Percentiles rank a stretch among this genome's conserved stretches.
Conservation (phyloP, 1,139 yeast species). For the Candida freyschussii region DNA sequence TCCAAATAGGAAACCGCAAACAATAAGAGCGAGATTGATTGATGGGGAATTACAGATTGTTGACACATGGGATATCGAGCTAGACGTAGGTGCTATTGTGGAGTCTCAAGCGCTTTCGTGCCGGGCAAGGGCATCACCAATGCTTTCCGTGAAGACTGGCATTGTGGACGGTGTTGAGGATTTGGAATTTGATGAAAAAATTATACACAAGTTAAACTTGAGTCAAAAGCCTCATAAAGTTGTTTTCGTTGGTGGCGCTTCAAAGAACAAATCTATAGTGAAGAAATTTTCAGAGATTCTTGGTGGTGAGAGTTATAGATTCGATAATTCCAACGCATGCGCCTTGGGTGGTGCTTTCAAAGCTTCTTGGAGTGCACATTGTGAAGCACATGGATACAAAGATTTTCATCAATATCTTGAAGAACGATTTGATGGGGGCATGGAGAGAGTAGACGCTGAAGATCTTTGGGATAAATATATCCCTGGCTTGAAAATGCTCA, state of each 20-base stretch:
- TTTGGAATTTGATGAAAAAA: slow-evolving; percentile 30
- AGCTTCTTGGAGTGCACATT: slow-evolving; percentile 59
- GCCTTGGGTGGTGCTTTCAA: slow-evolving; percentile 93
- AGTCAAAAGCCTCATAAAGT: slow-evolving; percentile 57
- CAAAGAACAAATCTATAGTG: slow-evolving; percentile 65
- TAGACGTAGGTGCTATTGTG: slow-evolving; percentile 73
- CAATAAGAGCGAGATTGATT: slow-evolving; percentile 42
- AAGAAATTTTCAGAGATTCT: slow-evolving; percentile 65
- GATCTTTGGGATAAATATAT: slow-evolving; percentile 30
- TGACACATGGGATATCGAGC: slow-evolving; percentile 37
- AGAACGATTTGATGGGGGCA: slow-evolving; percentile 41
- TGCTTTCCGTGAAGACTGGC: slow-evolving; percentile 36
- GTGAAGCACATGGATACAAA: slow-evolving; percentile 8
- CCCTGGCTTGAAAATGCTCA: slow-evolving; percentile 15
- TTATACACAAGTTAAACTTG: slow-evolving; percentile 23
- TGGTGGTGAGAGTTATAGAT: slow-evolving; percentile 57
- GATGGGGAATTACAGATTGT: slow-evolving; percentile 27
- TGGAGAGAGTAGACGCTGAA: slow-evolving; percentile 36
- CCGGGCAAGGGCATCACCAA: slow-evolving; percentile 72
- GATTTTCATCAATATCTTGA: slow-evolving; percentile 33
- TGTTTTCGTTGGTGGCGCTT: slow-evolving; percentile 86
- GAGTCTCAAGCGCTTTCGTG: slow-evolving; percentile 87
- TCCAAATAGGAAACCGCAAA: slow-evolving; percentile 68
- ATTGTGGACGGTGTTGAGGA: slow-evolving; percentile 6
- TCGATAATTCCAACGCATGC: slow-evolving; percentile 85